Evolutionary conservation across 1,139 yeast genomes (phyloP), one percentile per base, ranked within the genome.

Genomic region (Yamadazyma taylorii): DNA sequence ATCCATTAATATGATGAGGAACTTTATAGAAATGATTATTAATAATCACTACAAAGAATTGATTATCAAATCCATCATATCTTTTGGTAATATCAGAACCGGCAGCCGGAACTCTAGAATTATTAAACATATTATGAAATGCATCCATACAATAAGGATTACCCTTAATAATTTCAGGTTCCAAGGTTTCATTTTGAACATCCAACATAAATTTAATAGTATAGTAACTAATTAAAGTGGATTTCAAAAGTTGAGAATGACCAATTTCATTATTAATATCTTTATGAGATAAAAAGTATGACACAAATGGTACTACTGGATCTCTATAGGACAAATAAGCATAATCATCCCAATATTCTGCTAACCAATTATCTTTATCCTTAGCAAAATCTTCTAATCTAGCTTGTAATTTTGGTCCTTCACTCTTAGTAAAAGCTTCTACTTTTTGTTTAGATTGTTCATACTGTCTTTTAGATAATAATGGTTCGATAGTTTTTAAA

Each of bases 61-160:
- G 78, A 63, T 87, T 79, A 43, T 80, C 81, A 32, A 57, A 47
- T 11, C 73, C 72, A 30, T 70, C 66, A 52, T 59, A 79, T 35
- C 47, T 56, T 32, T 73, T 69, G 54, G 81, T 84, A 52, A 75
- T 75, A 53, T 81, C 88, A 32, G 76, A 60, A 13, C 69, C 70
- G 28, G 70, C 71, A 37, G 73, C 77, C 17, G 97, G 96, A 35
- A 86, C 76, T 56, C 97, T 78, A 42, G 87, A 78, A 58, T 85
- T 86, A 69, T 89, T 88, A 72, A 92, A 92, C 96, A 92, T 85
- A 69, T 81, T 79, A 56, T 78, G 79, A 76, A 87, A 90, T 26
- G 95, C 85, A 61, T 88, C 90, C 97, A 90, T 90, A 66, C 97
- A 90, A 60, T 78, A 83, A 16, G 97, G 96, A 50, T 73, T 74